phyloP scores from a whole-genome alignment of 352 stramenopile species.

The Pythium biforme region DNA sequence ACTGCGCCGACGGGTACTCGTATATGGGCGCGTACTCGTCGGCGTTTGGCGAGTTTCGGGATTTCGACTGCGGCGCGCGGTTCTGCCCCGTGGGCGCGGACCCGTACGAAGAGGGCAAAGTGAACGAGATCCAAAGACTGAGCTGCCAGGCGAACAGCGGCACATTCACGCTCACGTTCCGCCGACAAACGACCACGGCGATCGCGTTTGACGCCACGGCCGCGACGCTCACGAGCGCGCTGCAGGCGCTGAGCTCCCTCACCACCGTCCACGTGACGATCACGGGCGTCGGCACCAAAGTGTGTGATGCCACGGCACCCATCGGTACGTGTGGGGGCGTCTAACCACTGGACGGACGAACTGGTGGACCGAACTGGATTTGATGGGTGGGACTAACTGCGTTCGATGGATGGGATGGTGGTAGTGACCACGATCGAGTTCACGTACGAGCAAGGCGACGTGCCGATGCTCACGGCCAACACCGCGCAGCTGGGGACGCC shows the following conservation, averaged over 20 bases:
- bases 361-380: too few relatives aligned
- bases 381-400: too few relatives aligned
- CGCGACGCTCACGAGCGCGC: constrained; percentile 41
- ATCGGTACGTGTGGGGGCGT: too few relatives aligned
- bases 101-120: constrained; percentile 59
- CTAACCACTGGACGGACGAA: too few relatives aligned
- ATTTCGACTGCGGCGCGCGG: constrained; percentile 70
- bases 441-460: constrained; percentile 61
- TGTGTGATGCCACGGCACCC: constrained; percentile 38
- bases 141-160: constrained; percentile 51
- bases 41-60: constrained; percentile 48
- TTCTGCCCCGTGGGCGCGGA: constrained; percentile 90
- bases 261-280: constrained; percentile 58
- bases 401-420: background rate
- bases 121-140: constrained; percentile 73
- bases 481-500: constrained; percentile 33
- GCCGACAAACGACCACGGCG: constrained; percentile 49
- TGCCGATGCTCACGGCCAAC: constrained; percentile 43
- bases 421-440: constrained; percentile 64
- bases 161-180: constrained; percentile 70
- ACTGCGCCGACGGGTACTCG: constrained; percentile 45
- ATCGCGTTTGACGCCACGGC: constrained; percentile 50
- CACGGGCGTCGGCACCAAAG: constrained; percentile 18
- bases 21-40: constrained; percentile 71
- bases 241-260: constrained; percentile 60